Evolutionary conservation across 495 filamentous ascomycete genomes (phyloP).

Genomic region (Aspergillus incahuasiensis): DNA sequence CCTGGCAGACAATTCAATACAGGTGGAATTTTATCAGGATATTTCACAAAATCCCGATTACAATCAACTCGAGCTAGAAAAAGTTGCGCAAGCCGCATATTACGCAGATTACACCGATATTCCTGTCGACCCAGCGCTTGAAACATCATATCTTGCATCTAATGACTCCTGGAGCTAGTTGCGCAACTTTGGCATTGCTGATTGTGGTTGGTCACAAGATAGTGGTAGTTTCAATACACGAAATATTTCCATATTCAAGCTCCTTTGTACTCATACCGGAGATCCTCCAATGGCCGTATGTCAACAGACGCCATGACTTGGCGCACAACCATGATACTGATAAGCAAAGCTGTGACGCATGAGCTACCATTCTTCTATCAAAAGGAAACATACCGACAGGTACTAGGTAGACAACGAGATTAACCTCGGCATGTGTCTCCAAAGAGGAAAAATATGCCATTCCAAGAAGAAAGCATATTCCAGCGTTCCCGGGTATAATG

Average conservation of each 20-base stretch:
- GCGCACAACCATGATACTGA: conserved; percentile 31
- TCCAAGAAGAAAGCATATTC: conserved; percentile 24
- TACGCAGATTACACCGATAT: conserved; percentile 29
- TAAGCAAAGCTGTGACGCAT: conserved; percentile 33
- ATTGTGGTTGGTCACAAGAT: background rate
- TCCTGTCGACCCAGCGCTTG: conserved; percentile 50
- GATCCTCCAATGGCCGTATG: conserved; percentile 38
- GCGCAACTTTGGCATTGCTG: background rate
- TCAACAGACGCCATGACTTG: conserved; percentile 43
- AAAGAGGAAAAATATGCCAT: conserved; percentile 19
- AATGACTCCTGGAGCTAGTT: conserved; percentile 3
- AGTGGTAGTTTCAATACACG: background rate
- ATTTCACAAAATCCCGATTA: conserved; percentile 23
- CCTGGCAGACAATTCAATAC: conserved; percentile 34
- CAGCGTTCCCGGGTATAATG: conserved; percentile 24
- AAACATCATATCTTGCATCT: conserved; percentile 13
- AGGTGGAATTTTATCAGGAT: conserved; percentile 24
- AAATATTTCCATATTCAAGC: conserved; percentile 22
- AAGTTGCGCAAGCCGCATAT: conserved; percentile 20
- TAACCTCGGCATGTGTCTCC: conserved; percentile 10
- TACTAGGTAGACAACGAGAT: conserved; percentile 29
- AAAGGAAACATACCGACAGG: conserved; percentile 31
- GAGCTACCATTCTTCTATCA: background rate
- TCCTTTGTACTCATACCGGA: conserved; percentile 51
- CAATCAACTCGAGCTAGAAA: conserved; percentile 24